Evolutionary conservation across 257 asterid species (phyloP), one percentile per base, ranked within the genome.

Genomic region (Solanum boliviense): DNA sequence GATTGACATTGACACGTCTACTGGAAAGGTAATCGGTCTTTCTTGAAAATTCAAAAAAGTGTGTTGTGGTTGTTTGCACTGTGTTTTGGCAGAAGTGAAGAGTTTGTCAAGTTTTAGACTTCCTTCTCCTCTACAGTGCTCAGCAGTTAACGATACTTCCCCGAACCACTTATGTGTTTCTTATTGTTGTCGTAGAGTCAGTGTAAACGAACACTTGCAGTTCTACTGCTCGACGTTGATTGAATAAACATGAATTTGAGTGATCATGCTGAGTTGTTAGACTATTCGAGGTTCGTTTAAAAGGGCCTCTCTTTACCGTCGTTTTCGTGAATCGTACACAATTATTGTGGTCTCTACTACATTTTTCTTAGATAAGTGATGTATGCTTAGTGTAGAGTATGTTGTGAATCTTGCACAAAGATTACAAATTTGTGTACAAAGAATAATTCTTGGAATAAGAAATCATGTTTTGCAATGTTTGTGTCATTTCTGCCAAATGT

Each of bases 1-100:
- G 87, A 96, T 96, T 67, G 99, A 97, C 91, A 88, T 97, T 13
- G 99, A 97, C 86, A 93, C 98, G 0, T 36, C 94, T 71, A 96
- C 99, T 2, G 98, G 99, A 88, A 92, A 88, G 87, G 98, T 97
- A 52, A 91, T 95, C 39, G 99, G 99, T 82, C 98, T 97, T 84
- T 97, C 99, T 91, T 97, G 94, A 97, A 84, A 39, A 27, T 38
- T 34, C 12, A 18, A 73, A 34, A 35, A 35, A 74, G 48, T 35
- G 83, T 72, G 15, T 11, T 32, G 83, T 36, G 83, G 8, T 2
- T 29, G 84, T 39, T 18, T 78, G 62, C 65, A 78, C 65, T 41
- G 38, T 78, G 65, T 39, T 76, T 23, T 78, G 15, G 84, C 44
- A 46, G 67, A 81, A 81, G 68, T 27, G 70, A 81, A 27, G 68